Evolutionary conservation across 257 asterid genomes (phyloP).

Genomic region (Solanum sejunctum): DNA sequence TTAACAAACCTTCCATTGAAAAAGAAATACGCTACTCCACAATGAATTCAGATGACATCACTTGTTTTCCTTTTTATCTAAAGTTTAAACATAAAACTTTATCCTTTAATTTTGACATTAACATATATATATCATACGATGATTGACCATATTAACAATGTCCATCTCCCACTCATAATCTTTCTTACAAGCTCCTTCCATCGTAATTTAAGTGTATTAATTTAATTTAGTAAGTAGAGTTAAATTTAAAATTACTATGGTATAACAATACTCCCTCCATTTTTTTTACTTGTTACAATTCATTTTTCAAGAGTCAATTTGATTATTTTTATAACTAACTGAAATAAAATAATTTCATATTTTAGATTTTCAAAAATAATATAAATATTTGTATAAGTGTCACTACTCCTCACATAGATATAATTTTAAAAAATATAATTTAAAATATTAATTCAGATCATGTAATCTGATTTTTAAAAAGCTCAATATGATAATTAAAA

Average conservation of each 20-base stretch:
- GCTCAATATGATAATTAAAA: fast-evolving
- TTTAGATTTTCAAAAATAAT: background rate
- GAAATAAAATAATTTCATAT: too few relatives aligned
- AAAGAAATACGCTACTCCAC: background rate
- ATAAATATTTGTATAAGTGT: background rate
- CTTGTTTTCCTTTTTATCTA: background rate
- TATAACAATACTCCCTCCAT: background rate
- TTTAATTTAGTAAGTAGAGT: too few relatives aligned
- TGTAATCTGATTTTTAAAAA: background rate
- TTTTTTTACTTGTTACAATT: background rate
- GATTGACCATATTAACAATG: background rate
- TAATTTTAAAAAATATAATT: background rate
- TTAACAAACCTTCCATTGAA: background rate
- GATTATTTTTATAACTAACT: too few relatives aligned
- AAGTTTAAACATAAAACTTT: background rate
- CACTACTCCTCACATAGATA: background rate
- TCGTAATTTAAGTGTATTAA: too few relatives aligned
- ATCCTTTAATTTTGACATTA: background rate
- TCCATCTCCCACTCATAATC: too few relatives aligned
- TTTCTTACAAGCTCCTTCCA: too few relatives aligned
- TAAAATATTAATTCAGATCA: background rate
- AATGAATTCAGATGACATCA: background rate
- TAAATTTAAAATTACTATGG: background rate
- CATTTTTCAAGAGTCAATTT: too few relatives aligned
- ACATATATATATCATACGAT: background rate